Base-by-base conservation (phyloP, 1,284 basidiomycete genomes). In the Malassezia sympodialis region DNA sequence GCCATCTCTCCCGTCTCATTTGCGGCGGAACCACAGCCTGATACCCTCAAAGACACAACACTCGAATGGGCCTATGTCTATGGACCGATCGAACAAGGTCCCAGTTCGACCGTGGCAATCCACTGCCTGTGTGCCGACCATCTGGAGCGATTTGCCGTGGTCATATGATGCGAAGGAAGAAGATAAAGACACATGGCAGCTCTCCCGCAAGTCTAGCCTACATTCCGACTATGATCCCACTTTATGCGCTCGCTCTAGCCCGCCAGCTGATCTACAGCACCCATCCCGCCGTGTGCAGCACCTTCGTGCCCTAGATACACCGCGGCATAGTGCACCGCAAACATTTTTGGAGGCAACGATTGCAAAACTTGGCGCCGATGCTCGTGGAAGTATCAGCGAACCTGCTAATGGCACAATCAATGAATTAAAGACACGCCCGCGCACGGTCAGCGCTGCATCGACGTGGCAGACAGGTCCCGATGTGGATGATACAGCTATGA, bases 241-340 rank as follows among this genome's bases (percentile, higher is more conserved):
- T 6, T 6, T 19, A 5, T 11, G n/a, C 15, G 15, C 37, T 4
- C 37, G 19, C 32, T n/a, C 7, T 5, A 39, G 37, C 12, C 37
- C 37, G 37, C n/a, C n/a, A 19, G 19, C 37, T 8, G 37, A 39
- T 12, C 3, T 39, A 11, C 11, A 7, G 19, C 19, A 15, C 8
- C 8, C 15, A 7, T 11, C 11, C 30, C 4, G 10, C 30, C 17
- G 12, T 46, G 19, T 8, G 7, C 27, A 17, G 30, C 31, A 17
- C 11, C 31, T 46, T 27, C 12, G 21, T 7, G 5, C 19, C 6
- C 7, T 26, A 7, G 23, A 32, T 40, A 17, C 34, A 24, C 53
- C 53, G 21, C 41, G 53, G 26, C 53, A 56, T 30, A 56, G 53
- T 43, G 53, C 48, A 11, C 53, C 53, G 27, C 53, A 56, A 11